Evolutionary conservation across 441 rosid species (phyloP).

Genomic region (Melastoma candidum): DNA sequence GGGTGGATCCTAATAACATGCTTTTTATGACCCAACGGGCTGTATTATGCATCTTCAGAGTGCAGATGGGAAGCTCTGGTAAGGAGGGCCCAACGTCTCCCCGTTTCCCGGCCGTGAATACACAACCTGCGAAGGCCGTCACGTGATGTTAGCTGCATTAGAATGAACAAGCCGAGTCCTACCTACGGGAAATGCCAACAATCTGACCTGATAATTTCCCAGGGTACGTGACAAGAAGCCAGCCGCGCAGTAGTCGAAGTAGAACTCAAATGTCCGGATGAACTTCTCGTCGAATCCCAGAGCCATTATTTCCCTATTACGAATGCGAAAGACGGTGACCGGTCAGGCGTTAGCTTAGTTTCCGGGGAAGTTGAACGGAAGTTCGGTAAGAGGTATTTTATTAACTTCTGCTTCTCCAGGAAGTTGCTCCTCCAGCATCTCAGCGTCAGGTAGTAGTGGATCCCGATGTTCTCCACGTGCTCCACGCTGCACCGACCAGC

Average conservation of each 20-base stretch:
- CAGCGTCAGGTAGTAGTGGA: constrained; percentile 76
- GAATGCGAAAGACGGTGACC: background rate
- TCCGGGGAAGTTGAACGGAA: background rate
- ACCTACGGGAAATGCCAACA: background rate
- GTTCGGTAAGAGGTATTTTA: background rate
- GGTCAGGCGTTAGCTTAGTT: too few species aligned
- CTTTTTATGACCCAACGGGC: too few species aligned
- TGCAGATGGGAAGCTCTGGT: constrained; percentile 19
- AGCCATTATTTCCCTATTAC: constrained; percentile 41
- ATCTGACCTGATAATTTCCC: constrained; percentile 69
- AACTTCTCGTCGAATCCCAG: constrained; percentile 71
- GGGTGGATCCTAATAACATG: too few species aligned
- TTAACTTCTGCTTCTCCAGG: constrained; percentile 53
- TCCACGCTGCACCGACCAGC: constrained; percentile 43
- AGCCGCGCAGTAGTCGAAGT: constrained; percentile 77
- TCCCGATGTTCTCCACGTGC: constrained; percentile 78
- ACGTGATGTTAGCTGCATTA: too few species aligned
- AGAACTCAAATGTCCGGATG: constrained; percentile 84
- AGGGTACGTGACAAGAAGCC: constrained; percentile 69
- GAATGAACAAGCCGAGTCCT: too few species aligned
- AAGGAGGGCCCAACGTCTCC: constrained; percentile 38
- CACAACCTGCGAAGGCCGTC: constrained; percentile 31
- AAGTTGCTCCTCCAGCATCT: constrained; percentile 78
- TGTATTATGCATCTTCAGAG: too few species aligned
- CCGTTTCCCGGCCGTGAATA: constrained; percentile 71